phyloP scores from a whole-genome alignment of 441 rosid genomes.

The Aleurites moluccanus region DNA sequence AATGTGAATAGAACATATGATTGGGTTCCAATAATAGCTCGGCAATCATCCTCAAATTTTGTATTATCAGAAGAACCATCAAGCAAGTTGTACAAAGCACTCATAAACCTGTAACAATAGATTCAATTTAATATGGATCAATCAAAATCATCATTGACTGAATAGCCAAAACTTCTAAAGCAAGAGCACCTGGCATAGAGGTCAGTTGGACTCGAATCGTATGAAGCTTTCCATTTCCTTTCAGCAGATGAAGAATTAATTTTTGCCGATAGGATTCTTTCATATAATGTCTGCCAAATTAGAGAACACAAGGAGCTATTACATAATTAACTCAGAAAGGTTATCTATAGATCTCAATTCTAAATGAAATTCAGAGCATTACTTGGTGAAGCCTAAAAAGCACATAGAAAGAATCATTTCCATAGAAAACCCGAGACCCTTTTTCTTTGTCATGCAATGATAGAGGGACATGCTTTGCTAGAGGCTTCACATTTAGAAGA shows the following conservation, averaged over 20 bases:
- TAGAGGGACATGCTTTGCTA: constrained; percentile 70
- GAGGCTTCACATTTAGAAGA: constrained; percentile 76
- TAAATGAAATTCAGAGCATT: constrained; percentile 27
- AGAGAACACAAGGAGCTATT: constrained; percentile 1
- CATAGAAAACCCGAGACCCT: constrained; percentile 73
- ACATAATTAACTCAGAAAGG: not conserved
- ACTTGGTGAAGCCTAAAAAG: constrained; percentile 99
- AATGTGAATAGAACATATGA: constrained; percentile 92
- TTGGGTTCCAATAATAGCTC: constrained; percentile 93
- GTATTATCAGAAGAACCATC: constrained; percentile 96
- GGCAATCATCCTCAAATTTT: constrained; percentile 97
- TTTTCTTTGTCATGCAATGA: constrained; percentile 46
- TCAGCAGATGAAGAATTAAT: constrained; percentile 85
- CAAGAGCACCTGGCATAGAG: constrained; percentile 74
- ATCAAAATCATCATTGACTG: constrained; percentile 13
- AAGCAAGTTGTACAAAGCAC: constrained; percentile 88
- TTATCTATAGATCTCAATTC: not conserved
- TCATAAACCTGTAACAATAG: constrained; percentile 65
- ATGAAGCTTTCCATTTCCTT: constrained; percentile 88
- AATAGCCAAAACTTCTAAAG: constrained; percentile 18
- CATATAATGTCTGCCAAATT: constrained; percentile 69
- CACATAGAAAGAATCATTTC: constrained; percentile 93
- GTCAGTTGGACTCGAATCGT: constrained; percentile 63
- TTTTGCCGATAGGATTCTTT: constrained; percentile 90
- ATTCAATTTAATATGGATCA: constrained; percentile 11